phyloP scores from a whole-genome alignment of 441 rosid genomes.

The Bocquillonia castaneifolia region DNA sequence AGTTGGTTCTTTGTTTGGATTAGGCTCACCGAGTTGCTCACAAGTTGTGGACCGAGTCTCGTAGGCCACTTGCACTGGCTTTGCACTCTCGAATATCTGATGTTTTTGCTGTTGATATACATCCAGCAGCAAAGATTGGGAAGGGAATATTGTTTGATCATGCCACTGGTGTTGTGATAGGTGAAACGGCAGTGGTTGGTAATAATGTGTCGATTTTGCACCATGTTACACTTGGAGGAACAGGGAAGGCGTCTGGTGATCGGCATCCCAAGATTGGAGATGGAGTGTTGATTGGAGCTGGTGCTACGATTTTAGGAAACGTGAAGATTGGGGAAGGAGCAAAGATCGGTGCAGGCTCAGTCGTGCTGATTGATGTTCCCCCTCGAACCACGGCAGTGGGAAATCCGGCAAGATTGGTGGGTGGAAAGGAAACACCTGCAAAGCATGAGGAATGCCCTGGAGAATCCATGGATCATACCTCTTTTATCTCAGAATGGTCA shows the following conservation, averaged over 20 bases:
- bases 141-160: conserved; percentile 85
- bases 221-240: conserved; percentile 89
- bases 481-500: conserved; percentile 86
- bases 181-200: conserved; percentile 86
- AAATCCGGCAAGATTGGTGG: conserved; percentile 86
- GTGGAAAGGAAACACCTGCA: conserved; percentile 71
- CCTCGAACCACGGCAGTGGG: conserved; percentile 77
- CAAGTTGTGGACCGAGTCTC: conserved; percentile 66
- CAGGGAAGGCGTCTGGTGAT: conserved; percentile 70
- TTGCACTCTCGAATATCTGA: conserved; percentile 83
- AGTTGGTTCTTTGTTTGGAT: neutral
- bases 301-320: conserved; percentile 82
- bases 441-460: conserved; percentile 72
- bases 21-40: conserved; percentile 91
- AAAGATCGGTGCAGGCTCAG: conserved; percentile 89
- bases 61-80: conserved; percentile 78
- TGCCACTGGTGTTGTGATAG: conserved; percentile 82
- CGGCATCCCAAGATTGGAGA: conserved; percentile 93
- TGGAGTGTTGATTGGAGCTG: conserved; percentile 89
- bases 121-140: conserved; percentile 87
- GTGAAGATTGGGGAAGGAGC: conserved; percentile 84
- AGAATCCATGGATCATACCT: conserved; percentile 96
- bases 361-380: conserved; percentile 79
- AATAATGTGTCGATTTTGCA: conserved; percentile 89
- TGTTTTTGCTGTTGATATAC: conserved; percentile 87